A percentile compares a stretch with the other conserved stretches of the same genome.
Conservation (phyloP, 139 green algal genomes). For the Volvox reticuliferus region DNA sequence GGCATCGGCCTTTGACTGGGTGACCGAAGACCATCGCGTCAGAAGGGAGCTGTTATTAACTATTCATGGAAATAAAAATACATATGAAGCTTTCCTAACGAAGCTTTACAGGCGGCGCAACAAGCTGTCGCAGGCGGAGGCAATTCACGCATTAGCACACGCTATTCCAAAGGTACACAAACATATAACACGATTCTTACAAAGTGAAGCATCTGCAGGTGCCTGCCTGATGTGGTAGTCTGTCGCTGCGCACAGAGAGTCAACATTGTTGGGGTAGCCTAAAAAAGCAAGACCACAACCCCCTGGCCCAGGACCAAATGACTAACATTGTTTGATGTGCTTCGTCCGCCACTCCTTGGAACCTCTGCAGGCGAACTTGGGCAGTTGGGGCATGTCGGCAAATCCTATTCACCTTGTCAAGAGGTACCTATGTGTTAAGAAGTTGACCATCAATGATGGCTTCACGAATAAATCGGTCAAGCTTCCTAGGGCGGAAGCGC, state of each 20-base stretch:
- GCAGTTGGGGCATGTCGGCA: constrained; percentile 4
- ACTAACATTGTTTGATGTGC: too few species aligned
- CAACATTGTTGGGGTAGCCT: background rate
- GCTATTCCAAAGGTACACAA: too few species aligned
- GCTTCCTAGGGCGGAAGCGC: constrained; percentile 43
- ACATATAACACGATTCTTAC: too few species aligned
- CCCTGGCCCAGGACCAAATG: too few species aligned
- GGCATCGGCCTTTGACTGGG: background rate
- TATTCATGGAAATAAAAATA: background rate
- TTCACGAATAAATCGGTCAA: constrained; percentile 52
- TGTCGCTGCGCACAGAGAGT: background rate
- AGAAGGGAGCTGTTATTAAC: background rate
- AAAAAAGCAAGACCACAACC: too few species aligned
- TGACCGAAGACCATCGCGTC: background rate
- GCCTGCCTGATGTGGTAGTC: too few species aligned
- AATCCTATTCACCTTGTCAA: background rate
- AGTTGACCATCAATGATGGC: constrained; percentile 46
- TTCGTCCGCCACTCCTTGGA: too few species aligned
- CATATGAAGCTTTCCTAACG: background rate
- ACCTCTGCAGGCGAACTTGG: background rate
- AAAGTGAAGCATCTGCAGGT: too few species aligned
- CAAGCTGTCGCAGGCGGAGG: background rate
- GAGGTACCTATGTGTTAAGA: constrained; percentile 50
- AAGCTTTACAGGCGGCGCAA: background rate
- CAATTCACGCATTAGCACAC: too few species aligned